Base-by-base conservation (phyloP, 257 asterid species). In the Orobanche coerulescens region DNA sequence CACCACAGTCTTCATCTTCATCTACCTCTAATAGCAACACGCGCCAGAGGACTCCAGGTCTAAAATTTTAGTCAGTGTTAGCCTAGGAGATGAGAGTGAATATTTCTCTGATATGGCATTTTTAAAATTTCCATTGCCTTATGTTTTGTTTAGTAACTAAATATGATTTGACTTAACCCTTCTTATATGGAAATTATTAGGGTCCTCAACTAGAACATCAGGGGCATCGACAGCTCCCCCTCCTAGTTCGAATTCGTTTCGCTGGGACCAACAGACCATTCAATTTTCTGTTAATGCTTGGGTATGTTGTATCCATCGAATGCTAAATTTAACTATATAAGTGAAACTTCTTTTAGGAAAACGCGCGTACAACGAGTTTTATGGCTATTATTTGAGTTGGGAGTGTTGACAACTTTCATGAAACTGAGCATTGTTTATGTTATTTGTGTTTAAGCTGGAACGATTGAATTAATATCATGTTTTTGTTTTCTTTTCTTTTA, bases 221-320 rank as follows among this genome's bases (percentile, higher is more conserved):
- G 94, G 84, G 61, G 46, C 88, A 51, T 72, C 93, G 18, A 33
- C 86, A 44, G 63, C 81, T 42, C 71, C 92, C 63, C 79, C 93
- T 72, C 70, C 85, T 5, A 75, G 63, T 68, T 50, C 96, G 47
- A 58, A 79, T 15, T 73, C 94, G 34, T 70, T 88, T 75, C 87
- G 76, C 43, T 86, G 91, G 95, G 87, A 92, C 78, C 75, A 50
- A 33, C 87, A 78, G 49, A 88, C 95, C 53, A 77, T 88, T 53
- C 96, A 75, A 50, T 88, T 92, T 76, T 82, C 96, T 22, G 94
- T 88, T 74, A 86, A 88, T 74, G 95, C 98, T 68, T 92, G 98
- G 98, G 98, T 92, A 86, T 55, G 78, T 66, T 70, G 51, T 65
- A 52, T 39, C 23, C 37, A 14, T 33, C 36, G n/a, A 48, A 61